These are phyloP conservation scores for Kwoniella dendrophila DNA, from an alignment of 768 basidiomycete genomes.

Conservation along the genomic window DNA sequence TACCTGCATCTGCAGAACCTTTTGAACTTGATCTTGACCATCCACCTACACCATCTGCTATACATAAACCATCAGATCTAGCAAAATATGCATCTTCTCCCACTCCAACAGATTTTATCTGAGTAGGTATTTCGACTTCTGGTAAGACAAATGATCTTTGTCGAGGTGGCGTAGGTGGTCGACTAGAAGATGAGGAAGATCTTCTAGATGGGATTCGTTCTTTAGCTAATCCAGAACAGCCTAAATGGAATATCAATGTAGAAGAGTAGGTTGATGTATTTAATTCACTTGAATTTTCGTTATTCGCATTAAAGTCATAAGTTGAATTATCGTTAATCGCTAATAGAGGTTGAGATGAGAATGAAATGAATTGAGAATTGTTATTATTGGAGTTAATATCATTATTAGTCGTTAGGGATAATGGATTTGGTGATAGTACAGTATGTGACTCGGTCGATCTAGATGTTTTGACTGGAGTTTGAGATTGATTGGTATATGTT, in stretches of 20 bases:
- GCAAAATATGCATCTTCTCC: slow-evolving; percentile 85
- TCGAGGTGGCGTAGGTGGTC: slow-evolving; percentile 32
- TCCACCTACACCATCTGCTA: slow-evolving; percentile 93
- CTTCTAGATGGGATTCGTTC: slow-evolving; percentile 50
- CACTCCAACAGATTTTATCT: slow-evolving; percentile 58
- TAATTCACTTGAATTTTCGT: slow-evolving; percentile 1
- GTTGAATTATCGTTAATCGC: slow-evolving; percentile 15
- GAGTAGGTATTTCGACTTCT: slow-evolving; percentile 40
- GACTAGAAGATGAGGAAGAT: slow-evolving; percentile 19
- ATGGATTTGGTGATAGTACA: slow-evolving; percentile 24
- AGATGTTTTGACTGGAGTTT: background rate
- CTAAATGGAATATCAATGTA: slow-evolving; percentile 63
- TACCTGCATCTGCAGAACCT: slow-evolving; percentile 58
- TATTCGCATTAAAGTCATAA: slow-evolving; percentile 6
- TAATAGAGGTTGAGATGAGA: slow-evolving; percentile 13
- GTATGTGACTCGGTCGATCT: slow-evolving; percentile 30
- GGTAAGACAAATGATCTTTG: slow-evolving; percentile 51
- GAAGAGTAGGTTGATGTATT: slow-evolving; percentile 20
- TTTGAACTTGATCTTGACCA: slow-evolving; percentile 63
- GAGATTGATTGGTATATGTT: slow-evolving; percentile 5
- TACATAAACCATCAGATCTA: slow-evolving; percentile 76
- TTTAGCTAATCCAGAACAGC: slow-evolving; percentile 85
- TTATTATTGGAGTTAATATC: slow-evolving; percentile 8
- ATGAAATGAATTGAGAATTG: slow-evolving; percentile 14
- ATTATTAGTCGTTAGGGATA: too few species aligned